A percentile compares a stretch with the other conserved stretches of the same genome.
These are phyloP conservation scores for Globisporangium paddicum DNA, from an alignment of 352 stramenopile species.

Conservation along the genomic window DNA sequence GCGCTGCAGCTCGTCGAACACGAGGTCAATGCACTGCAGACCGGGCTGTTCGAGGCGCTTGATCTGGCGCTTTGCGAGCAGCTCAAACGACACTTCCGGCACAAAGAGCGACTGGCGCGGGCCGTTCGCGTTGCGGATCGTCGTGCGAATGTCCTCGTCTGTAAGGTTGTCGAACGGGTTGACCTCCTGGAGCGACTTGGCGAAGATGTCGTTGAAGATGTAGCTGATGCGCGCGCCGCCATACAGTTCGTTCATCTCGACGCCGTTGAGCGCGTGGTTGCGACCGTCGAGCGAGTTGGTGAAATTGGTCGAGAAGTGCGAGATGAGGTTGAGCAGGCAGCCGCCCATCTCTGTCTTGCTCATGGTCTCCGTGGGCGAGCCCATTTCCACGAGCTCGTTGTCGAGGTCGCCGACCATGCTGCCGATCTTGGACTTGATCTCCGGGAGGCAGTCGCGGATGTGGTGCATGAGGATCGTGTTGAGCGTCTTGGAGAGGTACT, in stretches of 20 bases:
- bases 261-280: conserved; percentile 68
- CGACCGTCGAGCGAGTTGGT: conserved; percentile 88
- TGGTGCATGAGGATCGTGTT: conserved; percentile 99
- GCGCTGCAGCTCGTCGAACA: conserved; percentile 98
- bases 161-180: conserved; percentile 96
- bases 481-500: conserved; percentile 95
- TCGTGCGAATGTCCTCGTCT: conserved; percentile 98
- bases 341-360: conserved; percentile 89
- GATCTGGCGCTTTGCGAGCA: conserved; percentile 97
- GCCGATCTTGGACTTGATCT: conserved; percentile 97
- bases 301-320: conserved; percentile 88
- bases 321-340: conserved; percentile 94
- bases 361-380: conserved; percentile 86
- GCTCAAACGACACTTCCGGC: conserved; percentile 98
- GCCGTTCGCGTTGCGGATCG: conserved; percentile 98
- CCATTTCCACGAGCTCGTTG: conserved; percentile 94
- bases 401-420: conserved; percentile 95
- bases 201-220: conserved; percentile 98
- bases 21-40: conserved; percentile 97
- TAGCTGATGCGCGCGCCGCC: conserved; percentile 97
- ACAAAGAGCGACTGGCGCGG: conserved; percentile 97
- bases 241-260: conserved; percentile 91
- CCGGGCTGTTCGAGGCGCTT: conserved; percentile 93
- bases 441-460: conserved; percentile 97
- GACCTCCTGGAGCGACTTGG: conserved; percentile 86